These are phyloP conservation scores for Leccinum truebloodii DNA, from an alignment of 768 basidiomycete genomes.

Conservation along the genomic window DNA sequence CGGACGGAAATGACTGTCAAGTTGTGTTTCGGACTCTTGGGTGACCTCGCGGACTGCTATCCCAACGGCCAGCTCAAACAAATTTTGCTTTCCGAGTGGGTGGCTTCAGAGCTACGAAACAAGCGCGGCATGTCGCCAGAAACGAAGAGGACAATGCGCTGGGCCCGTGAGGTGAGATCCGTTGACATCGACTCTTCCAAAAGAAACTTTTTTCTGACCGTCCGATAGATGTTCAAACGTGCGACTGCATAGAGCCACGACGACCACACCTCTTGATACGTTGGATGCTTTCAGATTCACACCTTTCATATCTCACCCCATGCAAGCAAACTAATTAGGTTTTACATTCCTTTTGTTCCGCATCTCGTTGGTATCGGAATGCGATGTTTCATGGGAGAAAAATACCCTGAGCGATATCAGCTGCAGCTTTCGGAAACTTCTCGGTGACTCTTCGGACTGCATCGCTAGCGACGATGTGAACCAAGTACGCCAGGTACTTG, in stretches of 20 bases:
- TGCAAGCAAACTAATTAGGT: slow-evolving; percentile 53
- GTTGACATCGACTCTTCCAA: background rate
- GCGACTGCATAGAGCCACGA: slow-evolving; percentile 64
- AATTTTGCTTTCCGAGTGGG: slow-evolving; percentile 76
- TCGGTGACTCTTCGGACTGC: too few species aligned
- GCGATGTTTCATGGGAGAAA: too few species aligned
- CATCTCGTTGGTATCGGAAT: slow-evolving; percentile 2
- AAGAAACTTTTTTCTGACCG: background rate
- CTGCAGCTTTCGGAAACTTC: too few species aligned
- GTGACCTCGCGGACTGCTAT: slow-evolving; percentile 91
- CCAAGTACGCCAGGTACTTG: too few species aligned
- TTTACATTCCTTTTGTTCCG: slow-evolving; percentile 18
- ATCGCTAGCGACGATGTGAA: too few species aligned
- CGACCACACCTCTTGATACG: slow-evolving; percentile 15
- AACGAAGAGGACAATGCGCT: slow-evolving; percentile 86
- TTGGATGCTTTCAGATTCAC: slow-evolving; percentile 34
- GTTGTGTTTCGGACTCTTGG: slow-evolving; percentile 81
- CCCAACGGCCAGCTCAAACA: slow-evolving; percentile 80
- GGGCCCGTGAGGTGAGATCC: slow-evolving; percentile 83
- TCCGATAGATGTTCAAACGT: slow-evolving; percentile 68
- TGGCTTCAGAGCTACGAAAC: slow-evolving; percentile 68
- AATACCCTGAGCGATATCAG: too few species aligned
- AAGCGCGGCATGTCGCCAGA: slow-evolving; percentile 75
- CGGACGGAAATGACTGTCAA: slow-evolving; percentile 76
- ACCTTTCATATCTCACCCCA: slow-evolving; percentile 32